Evolutionary conservation across 2,329 filamentous ascomycete genomes (phyloP), one percentile per base, ranked within the genome.

Genomic region (Clarireedia monteithiana): DNA sequence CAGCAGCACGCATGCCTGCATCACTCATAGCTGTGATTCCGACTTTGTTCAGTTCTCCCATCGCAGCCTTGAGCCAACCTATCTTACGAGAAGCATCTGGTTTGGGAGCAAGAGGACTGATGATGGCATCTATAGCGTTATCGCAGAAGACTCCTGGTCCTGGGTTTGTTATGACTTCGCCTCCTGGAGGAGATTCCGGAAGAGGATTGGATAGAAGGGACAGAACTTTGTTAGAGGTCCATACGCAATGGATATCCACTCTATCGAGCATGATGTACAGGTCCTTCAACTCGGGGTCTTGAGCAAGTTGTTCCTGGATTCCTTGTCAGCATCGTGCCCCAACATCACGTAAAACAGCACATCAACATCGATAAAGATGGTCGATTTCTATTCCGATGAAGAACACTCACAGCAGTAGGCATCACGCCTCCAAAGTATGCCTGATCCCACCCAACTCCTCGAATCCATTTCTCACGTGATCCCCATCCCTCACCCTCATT

Each of bases 401-500:
- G 65, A 70, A 82, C 80, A 59, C 63, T 57, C 46, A 67, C 66
- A 63, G 84, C 81, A 36, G 78, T 82, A 6, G 85, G 85, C 84
- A 86, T 84, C 15, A 67, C 56, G 5, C 76, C 76, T 2, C 81
- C 80, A 64, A 86, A 79, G 23, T 75, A 73, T 57, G 80, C 81
- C 71, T 88, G 85, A 64, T 88, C 85, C 85, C 85, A 89, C 1
- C 85, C 85, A 14, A 85, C 75, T 0, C 85, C 85, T 55, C 84
- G 73, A 47, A 86, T 69, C 85, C 85, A 88, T 54, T 82, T 75
- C 6, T 76, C 71, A 36, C 71, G 72, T 0, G 74, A 75, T 2
- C 65, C 65, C 59, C 63, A 68, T 1, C 84, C 84, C 9, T 74
- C 75, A 0, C 71, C 75, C 0, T 78, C 74, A 59, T 84, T 75